Conservation (phyloP, 768 basidiomycete genomes). For the Hirschioporus abietinus region DNA sequence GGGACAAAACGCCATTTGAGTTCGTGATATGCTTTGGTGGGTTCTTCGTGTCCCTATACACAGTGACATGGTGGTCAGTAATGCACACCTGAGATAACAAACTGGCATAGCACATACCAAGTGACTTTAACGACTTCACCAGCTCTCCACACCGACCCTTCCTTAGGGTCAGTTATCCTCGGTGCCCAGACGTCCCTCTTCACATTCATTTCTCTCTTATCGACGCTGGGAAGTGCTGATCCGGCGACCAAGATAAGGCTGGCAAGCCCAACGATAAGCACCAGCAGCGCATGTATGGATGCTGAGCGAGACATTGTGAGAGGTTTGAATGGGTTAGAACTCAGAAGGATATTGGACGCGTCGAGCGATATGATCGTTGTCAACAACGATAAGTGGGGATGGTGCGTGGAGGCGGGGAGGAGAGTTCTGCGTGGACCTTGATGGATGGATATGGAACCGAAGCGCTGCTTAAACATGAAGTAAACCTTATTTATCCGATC, state of each 20-base stretch:
- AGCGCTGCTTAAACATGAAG: not conserved
- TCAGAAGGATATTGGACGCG: not conserved
- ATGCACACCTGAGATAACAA: constrained; percentile 11
- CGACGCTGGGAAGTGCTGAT: not conserved
- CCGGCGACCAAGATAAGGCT: not conserved
- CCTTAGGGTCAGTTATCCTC: constrained; percentile 42
- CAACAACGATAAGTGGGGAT: not conserved
- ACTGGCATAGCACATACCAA: constrained; percentile 36
- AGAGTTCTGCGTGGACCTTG: not conserved
- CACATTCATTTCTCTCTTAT: not conserved
- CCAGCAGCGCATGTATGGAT: not conserved
- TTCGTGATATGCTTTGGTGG: constrained; percentile 30
- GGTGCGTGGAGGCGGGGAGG: not conserved
- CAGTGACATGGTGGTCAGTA: constrained; percentile 8
- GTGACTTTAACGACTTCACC: constrained; percentile 44
- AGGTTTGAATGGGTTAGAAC: not conserved
- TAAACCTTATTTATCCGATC: not conserved
- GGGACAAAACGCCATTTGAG: constrained; percentile 28
- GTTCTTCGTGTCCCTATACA: constrained; percentile 40
- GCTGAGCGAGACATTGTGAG: not conserved
- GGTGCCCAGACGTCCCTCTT: constrained; percentile 40
- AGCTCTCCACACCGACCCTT: constrained; percentile 43
- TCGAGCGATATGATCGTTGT: not conserved
- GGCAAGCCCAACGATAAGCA: not conserved
- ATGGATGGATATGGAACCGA: not conserved